These are phyloP conservation scores for Xerocomus brunneocitrinus DNA, from an alignment of 768 basidiomycete genomes.

Conservation along the genomic window DNA sequence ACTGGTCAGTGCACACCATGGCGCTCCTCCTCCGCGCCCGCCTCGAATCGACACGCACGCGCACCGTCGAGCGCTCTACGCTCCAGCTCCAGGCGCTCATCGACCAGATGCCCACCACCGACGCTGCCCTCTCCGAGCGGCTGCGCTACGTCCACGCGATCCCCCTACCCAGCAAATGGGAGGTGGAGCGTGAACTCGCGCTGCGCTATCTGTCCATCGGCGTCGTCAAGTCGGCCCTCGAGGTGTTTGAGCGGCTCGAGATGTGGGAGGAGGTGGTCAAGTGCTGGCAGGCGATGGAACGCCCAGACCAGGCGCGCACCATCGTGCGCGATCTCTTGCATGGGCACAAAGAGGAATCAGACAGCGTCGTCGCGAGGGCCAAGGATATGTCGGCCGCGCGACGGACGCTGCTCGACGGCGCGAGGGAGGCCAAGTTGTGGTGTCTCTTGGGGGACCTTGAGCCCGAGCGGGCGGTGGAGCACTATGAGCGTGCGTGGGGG, in stretches of 20 bases:
- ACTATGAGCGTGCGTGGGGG: slow-evolving; percentile 84
- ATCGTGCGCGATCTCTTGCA: slow-evolving; percentile 85
- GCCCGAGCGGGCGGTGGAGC: slow-evolving; percentile 57
- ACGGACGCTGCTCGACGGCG: slow-evolving; percentile 49
- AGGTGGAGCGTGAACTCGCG: slow-evolving; percentile 88
- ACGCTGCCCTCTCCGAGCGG: slow-evolving; percentile 69
- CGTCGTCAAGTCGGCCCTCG: slow-evolving; percentile 84
- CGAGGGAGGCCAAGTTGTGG: slow-evolving; percentile 88
- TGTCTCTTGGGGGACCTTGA: slow-evolving; percentile 94
- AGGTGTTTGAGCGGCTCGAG: slow-evolving; percentile 90
- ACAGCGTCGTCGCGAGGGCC: slow-evolving; percentile 57
- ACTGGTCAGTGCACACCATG: slow-evolving; percentile 98
- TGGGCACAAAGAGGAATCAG: slow-evolving; percentile 80
- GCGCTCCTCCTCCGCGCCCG: slow-evolving; percentile 90
- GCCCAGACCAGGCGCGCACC: slow-evolving; percentile 67
- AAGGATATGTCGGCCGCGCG: slow-evolving; percentile 45
- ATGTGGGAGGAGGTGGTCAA: slow-evolving; percentile 98
- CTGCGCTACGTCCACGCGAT: slow-evolving; percentile 77
- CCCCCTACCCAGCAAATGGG: slow-evolving; percentile 87
- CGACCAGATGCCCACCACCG: slow-evolving; percentile 92
- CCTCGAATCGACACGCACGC: slow-evolving; percentile 80
- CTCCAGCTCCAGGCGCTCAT: slow-evolving; percentile 93
- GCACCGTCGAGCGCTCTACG: slow-evolving; percentile 89
- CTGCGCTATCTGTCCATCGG: slow-evolving; percentile 78
- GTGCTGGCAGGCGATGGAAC: slow-evolving; percentile 81